Conservation (phyloP, 192 early-diverging fungal genomes). For the Entomortierella parvispora region DNA sequence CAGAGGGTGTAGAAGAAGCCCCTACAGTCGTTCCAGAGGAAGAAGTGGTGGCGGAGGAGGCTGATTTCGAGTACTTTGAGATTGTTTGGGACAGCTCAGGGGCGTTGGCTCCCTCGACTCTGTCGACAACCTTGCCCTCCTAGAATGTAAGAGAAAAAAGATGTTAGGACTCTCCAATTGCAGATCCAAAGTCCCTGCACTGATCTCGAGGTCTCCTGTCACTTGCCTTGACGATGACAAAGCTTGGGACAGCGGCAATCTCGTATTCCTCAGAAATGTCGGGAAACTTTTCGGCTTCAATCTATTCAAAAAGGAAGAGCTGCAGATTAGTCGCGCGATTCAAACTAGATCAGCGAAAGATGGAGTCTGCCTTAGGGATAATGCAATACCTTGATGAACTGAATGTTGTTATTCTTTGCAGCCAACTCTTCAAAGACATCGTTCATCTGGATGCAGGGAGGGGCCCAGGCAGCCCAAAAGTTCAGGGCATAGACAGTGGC, state of each 20-base stretch:
- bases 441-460: conserved; percentile 92
- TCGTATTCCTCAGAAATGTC: conserved; percentile 91
- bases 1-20: conserved; percentile 42
- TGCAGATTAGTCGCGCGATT: neutral
- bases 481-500: conserved; percentile 69
- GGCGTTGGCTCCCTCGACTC: conserved; percentile 90
- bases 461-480: conserved; percentile 94
- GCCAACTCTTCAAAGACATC: conserved; percentile 90
- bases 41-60: conserved; percentile 9
- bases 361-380: neutral
- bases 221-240: conserved; percentile 81
- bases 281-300: conserved; percentile 91
- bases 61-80: conserved; percentile 65
- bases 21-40: conserved; percentile 32
- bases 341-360: neutral
- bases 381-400: conserved; percentile 80
- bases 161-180: neutral
- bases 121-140: conserved; percentile 74
- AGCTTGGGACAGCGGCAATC: conserved; percentile 91
- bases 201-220: neutral
- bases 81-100: conserved; percentile 78
- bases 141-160: conserved; percentile 23
- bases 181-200: neutral
- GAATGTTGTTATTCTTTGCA: conserved; percentile 75
- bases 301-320: conserved; percentile 43